Evolutionary conservation across 2,329 filamentous ascomycete species (phyloP).

Genomic region (Trichothecium sympodiale): DNA sequence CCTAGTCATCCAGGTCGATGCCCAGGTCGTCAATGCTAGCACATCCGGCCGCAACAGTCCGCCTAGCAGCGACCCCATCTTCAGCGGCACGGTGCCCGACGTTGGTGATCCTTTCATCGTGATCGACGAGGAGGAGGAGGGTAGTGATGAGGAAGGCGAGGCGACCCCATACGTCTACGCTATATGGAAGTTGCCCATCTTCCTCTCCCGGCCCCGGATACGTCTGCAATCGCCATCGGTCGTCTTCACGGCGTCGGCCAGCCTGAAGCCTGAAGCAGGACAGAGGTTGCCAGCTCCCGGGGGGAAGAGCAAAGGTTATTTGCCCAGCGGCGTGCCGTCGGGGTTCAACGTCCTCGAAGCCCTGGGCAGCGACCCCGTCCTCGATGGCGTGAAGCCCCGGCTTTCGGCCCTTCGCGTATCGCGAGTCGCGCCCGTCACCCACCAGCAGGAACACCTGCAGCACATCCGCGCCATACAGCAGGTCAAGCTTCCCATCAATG

Average conservation of each 20-base stretch:
- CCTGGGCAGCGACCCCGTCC: slow-evolving; percentile 53
- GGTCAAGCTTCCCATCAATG: slow-evolving; percentile 52
- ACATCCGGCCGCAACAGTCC: slow-evolving; percentile 34
- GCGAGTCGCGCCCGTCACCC: slow-evolving; percentile 57
- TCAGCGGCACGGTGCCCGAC: slow-evolving; percentile 39
- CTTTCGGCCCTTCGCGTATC: slow-evolving; percentile 67
- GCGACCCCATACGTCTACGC: slow-evolving; percentile 34
- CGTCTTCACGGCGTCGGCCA: slow-evolving; percentile 52
- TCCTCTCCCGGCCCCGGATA: slow-evolving; percentile 47
- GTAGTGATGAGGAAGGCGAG: slow-evolving; percentile 14
- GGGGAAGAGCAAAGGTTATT: slow-evolving; percentile 43
- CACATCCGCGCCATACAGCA: slow-evolving; percentile 54
- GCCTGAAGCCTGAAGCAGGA: slow-evolving; percentile 38
- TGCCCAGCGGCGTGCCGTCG: slow-evolving; percentile 56
- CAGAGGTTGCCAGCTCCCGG: slow-evolving; percentile 8
- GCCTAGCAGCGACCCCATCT: slow-evolving; percentile 47
- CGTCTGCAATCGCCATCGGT: slow-evolving; percentile 56
- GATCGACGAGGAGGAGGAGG: slow-evolving; percentile 26
- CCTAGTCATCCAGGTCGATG: slow-evolving; percentile 56
- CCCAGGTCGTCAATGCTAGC: slow-evolving; percentile 49
- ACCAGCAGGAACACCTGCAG: slow-evolving; percentile 47
- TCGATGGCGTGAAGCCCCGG: slow-evolving; percentile 50
- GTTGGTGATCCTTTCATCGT: slow-evolving; percentile 39
- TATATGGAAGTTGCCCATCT: slow-evolving; percentile 50
- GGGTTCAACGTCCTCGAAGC: slow-evolving; percentile 70